A percentile compares a stretch with the other conserved stretches of the same genome.
These are phyloP conservation scores for Amylostereum chailletii DNA, from an alignment of 1,284 basidiomycete genomes.

Conservation along the genomic window DNA sequence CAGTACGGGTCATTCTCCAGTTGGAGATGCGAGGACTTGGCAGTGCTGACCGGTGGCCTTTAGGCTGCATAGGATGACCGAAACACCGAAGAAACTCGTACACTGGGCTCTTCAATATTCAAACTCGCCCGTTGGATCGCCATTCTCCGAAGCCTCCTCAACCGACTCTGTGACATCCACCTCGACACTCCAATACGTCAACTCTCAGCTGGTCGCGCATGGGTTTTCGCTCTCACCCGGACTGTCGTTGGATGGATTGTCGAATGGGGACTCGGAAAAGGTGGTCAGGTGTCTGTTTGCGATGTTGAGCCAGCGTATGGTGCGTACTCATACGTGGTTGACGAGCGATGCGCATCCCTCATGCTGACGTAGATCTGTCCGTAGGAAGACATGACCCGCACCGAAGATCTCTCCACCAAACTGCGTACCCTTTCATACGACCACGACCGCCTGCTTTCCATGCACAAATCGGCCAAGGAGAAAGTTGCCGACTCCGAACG, in stretches of 20 bases:
- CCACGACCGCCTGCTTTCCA: slow-evolving; percentile 64
- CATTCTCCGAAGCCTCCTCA: slow-evolving; percentile 20
- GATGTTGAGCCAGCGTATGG: slow-evolving; percentile 72
- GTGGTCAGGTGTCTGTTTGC: slow-evolving; percentile 71
- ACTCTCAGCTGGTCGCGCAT: slow-evolving; percentile 71
- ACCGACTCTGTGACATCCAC: slow-evolving; percentile 19
- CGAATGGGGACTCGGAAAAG: slow-evolving; percentile 50
- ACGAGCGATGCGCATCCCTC: background rate
- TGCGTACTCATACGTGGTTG: slow-evolving; percentile 30
- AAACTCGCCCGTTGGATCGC: slow-evolving; percentile 19
- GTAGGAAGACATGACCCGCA: slow-evolving; percentile 74
- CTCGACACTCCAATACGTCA: slow-evolving; percentile 56
- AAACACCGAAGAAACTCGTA: slow-evolving; percentile 21
- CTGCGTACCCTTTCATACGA: slow-evolving; percentile 77
- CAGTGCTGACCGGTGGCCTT: no score
- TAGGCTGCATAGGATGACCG: no score
- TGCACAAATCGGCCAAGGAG: slow-evolving; percentile 49
- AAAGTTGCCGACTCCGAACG: slow-evolving; percentile 61
- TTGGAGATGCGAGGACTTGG: no score
- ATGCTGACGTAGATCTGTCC: background rate
- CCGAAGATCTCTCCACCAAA: slow-evolving; percentile 71
- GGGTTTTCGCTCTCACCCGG: slow-evolving; percentile 66
- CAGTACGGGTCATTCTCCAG: no score
- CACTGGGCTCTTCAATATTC: slow-evolving; percentile 24
- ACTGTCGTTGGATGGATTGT: slow-evolving; percentile 52